Evolutionary conservation across 148 eudicot genomes (phyloP).

Genomic region (Dysphania ambrosioides): DNA sequence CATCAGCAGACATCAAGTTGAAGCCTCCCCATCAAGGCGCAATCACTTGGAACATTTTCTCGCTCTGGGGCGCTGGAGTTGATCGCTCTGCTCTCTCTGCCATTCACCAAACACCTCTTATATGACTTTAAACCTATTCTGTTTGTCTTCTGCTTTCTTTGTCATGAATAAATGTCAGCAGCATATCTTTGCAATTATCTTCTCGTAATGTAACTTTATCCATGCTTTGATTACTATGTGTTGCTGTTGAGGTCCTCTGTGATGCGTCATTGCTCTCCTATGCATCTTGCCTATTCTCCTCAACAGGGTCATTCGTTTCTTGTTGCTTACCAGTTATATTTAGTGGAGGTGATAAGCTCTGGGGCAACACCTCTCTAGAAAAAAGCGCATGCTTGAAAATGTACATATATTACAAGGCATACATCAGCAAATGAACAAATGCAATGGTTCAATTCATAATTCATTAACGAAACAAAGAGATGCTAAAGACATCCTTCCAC

Average conservation of each 20-base stretch:
- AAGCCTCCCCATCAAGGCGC: slow-evolving; percentile 71
- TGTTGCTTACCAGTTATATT: slow-evolving; percentile 26
- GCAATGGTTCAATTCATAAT: neutral
- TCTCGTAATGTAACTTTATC: slow-evolving; percentile 29
- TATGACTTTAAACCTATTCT: slow-evolving; percentile 94
- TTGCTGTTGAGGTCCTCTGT: slow-evolving; percentile 50
- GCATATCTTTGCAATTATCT: slow-evolving; percentile 34
- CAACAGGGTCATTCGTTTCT: slow-evolving; percentile 19
- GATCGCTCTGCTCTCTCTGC: slow-evolving; percentile 47
- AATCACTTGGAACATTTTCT: slow-evolving; percentile 68
- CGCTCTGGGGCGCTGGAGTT: slow-evolving; percentile 46
- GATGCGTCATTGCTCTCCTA: slow-evolving; percentile 32
- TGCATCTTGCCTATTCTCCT: slow-evolving; percentile 27
- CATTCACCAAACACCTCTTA: slow-evolving; percentile 86
- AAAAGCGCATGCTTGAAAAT: slow-evolving; percentile 87
- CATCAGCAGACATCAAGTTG: slow-evolving; percentile 34
- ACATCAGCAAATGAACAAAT: slow-evolving; percentile 5
- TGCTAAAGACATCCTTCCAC: slow-evolving; percentile 84
- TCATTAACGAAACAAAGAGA: neutral
- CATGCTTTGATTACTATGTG: slow-evolving; percentile 29
- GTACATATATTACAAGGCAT: slow-evolving; percentile 26
- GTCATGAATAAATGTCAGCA: slow-evolving; percentile 40
- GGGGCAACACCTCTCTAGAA: slow-evolving; percentile 72
- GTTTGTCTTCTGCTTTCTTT: slow-evolving; percentile 46
- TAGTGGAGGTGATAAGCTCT: slow-evolving; percentile 76